Percentiles rank a stretch among this genome's conserved stretches.
Conservation (phyloP, 371 early-diverging fungal genomes). For the Capillidium rhysosporum region DNA sequence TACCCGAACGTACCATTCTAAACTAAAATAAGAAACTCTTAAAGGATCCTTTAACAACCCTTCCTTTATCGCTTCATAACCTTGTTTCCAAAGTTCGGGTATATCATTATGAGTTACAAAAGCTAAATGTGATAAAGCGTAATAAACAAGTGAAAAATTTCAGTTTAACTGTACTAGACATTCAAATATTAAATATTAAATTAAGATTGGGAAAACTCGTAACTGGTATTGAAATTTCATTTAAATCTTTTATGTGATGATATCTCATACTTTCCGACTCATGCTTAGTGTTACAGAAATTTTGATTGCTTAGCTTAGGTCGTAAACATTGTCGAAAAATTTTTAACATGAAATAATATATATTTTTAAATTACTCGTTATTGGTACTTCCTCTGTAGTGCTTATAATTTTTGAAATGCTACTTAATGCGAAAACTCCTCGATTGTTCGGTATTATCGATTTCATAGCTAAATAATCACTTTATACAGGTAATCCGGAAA, state of each 20-base stretch:
- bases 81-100: not conserved
- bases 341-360: no score
- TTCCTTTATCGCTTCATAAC: not conserved
- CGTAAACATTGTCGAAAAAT: no score
- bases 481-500: no score
- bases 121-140: not conserved
- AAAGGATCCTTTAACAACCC: not conserved
- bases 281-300: not conserved
- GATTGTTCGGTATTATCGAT: no score
- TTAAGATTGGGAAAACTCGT: not conserved
- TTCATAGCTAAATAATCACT: no score
- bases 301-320: not conserved
- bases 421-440: no score
- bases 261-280: not conserved
- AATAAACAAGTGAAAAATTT: not conserved
- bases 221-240: not conserved
- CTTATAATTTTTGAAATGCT: no score
- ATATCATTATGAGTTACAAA: not conserved
- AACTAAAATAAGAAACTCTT: not conserved
- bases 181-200: not conserved
- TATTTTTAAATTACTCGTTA: no score
- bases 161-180: not conserved
- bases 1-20: not conserved
- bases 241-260: not conserved
- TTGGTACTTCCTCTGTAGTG: no score